These are phyloP conservation scores for Aspergillus nomiae DNA, from an alignment of 2,329 filamentous ascomycete species.

Conservation along the genomic window DNA sequence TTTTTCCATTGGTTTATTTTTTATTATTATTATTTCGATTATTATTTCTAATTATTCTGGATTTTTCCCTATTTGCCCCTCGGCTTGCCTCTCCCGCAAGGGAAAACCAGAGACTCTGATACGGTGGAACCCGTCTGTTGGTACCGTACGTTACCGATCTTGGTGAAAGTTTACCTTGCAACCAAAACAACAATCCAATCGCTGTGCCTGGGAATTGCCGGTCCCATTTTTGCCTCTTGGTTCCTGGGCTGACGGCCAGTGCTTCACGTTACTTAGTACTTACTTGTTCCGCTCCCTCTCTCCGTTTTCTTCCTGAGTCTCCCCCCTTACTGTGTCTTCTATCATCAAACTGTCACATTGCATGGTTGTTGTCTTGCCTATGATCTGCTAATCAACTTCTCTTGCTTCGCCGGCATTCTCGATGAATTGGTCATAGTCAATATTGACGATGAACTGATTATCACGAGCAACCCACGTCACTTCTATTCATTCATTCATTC, in stretches of 20 bases:
- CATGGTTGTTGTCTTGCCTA: background rate
- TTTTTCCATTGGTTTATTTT: background rate
- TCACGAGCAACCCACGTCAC: conserved; percentile 22
- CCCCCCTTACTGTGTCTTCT: background rate
- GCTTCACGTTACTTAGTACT: background rate
- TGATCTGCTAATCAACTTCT: conserved; percentile 11
- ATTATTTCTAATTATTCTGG: background rate
- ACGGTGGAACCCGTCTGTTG: background rate
- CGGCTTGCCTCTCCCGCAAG: conserved; percentile 2
- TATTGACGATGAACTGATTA: conserved; percentile 22
- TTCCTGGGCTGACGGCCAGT: background rate
- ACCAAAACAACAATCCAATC: background rate
- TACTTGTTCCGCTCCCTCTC: background rate
- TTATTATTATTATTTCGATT: background rate
- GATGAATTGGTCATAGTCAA: conserved; percentile 15
- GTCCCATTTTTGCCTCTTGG: conserved; percentile 5
- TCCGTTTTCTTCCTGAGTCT: background rate
- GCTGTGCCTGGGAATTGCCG: background rate
- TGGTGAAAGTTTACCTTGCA: background rate
- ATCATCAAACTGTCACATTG: background rate
- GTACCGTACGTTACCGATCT: background rate
- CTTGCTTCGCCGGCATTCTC: conserved; percentile 20
- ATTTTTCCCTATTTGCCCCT: background rate
- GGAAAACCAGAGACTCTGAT: background rate
- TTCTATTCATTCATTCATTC: conserved; percentile 7